A percentile compares a stretch with the other conserved stretches of the same genome.
These are phyloP conservation scores for Penicillium antarcticum DNA, from an alignment of 495 filamentous ascomycete genomes.

Conservation along the genomic window DNA sequence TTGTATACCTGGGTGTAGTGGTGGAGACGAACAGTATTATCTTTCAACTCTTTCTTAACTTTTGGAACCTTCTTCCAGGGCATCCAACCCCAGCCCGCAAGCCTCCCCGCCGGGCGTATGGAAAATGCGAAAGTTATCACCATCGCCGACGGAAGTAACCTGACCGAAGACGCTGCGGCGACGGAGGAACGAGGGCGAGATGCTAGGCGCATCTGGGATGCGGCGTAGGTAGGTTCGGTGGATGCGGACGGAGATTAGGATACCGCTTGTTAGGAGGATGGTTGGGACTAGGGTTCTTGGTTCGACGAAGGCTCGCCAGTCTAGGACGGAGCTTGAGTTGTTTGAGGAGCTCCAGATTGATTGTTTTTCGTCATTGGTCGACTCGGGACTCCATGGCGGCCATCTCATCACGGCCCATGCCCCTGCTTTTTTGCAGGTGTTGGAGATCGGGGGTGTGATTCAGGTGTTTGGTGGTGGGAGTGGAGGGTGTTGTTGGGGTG, in stretches of 20 bases:
- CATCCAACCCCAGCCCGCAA: constrained; percentile 90
- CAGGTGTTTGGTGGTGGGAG: not conserved
- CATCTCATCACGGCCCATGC: constrained; percentile 50
- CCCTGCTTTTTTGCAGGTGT: constrained; percentile 7
- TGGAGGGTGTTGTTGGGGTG: constrained; percentile 12
- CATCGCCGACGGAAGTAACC: constrained; percentile 94
- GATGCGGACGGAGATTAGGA: constrained; percentile 56
- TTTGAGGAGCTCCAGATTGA: constrained; percentile 11
- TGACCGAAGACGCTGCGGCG: constrained; percentile 71
- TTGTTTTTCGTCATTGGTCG: constrained; percentile 32
- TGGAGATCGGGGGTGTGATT: not conserved
- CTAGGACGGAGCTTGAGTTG: constrained; percentile 20
- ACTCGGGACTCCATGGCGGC: constrained; percentile 46
- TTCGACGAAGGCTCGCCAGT: constrained; percentile 68
- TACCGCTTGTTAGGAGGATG: constrained; percentile 63
- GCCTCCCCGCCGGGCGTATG: constrained; percentile 89
- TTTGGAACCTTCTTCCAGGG: constrained; percentile 69
- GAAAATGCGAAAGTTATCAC: constrained; percentile 88
- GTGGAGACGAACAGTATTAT: constrained; percentile 63
- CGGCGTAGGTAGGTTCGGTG: constrained; percentile 68
- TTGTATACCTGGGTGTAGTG: not conserved
- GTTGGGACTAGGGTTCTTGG: constrained; percentile 64
- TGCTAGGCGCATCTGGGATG: constrained; percentile 68
- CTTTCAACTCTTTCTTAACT: constrained; percentile 63
- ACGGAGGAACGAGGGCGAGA: constrained; percentile 65